These are phyloP conservation scores for Hypoxylon crocopeplum DNA, from an alignment of 495 filamentous ascomycete species.

Conservation along the genomic window DNA sequence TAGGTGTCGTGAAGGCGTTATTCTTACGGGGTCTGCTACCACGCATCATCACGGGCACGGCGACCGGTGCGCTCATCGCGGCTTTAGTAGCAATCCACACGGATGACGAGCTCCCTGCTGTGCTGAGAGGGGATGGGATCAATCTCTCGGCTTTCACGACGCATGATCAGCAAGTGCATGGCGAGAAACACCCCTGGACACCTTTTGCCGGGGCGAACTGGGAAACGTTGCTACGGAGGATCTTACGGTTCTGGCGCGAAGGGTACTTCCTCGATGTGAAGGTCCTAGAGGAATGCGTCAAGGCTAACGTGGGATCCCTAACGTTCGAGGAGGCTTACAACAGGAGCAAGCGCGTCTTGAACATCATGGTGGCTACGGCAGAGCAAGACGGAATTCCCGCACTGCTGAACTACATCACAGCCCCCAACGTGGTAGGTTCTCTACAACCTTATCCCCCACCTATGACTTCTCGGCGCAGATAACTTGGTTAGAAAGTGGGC, in stretches of 20 bases:
- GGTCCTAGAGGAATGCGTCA: conserved; percentile 84
- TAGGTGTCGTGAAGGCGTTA: conserved; percentile 89
- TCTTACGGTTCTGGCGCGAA: conserved; percentile 69
- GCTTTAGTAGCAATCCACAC: conserved; percentile 88
- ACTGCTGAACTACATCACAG: conserved; percentile 90
- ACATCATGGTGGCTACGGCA: conserved; percentile 85
- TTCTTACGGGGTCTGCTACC: conserved; percentile 85
- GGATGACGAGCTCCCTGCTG: conserved; percentile 80
- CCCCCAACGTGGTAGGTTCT: conserved; percentile 86
- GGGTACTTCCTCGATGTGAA: conserved; percentile 86
- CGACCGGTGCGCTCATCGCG: conserved; percentile 88
- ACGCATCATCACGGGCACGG: conserved; percentile 89
- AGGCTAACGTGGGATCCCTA: conserved; percentile 83
- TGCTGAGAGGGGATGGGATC: conserved; percentile 80
- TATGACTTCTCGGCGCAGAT: neutral
- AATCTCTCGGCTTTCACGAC: conserved; percentile 80
- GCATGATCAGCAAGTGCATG: conserved; percentile 35
- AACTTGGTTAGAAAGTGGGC: neutral
- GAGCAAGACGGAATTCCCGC: conserved; percentile 80
- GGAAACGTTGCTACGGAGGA: conserved; percentile 64
- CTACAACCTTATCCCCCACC: neutral
- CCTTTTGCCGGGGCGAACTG: conserved; percentile 51
- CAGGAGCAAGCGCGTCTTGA: conserved; percentile 84
- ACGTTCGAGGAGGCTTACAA: conserved; percentile 95
- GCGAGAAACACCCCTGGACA: conserved; percentile 16